Conservation (phyloP, 2,329 filamentous ascomycete species). For the Fusarium verrucosum region DNA sequence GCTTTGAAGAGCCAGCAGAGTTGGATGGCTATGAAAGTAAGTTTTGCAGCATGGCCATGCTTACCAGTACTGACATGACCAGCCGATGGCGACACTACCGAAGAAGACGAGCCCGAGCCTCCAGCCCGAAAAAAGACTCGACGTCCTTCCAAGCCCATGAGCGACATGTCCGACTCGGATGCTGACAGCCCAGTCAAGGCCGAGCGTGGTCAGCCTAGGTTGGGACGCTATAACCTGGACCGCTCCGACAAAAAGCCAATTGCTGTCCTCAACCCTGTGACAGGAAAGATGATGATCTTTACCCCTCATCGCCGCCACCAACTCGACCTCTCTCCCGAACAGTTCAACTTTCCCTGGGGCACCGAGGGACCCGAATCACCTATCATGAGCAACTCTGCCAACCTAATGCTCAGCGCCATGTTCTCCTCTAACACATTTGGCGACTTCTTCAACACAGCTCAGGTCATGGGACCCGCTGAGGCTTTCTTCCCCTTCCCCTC, state of each 20-base stretch:
- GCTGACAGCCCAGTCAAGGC: constrained; percentile 57
- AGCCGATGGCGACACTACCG: constrained; percentile 71
- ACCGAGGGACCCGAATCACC: constrained; percentile 58
- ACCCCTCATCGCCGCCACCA: constrained; percentile 61
- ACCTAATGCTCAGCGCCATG: constrained; percentile 82
- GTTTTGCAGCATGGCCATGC: constrained; percentile 47
- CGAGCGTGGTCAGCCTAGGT: constrained; percentile 62
- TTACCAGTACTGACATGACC: constrained; percentile 52
- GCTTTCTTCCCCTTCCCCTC: constrained; percentile 77
- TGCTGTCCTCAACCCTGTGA: constrained; percentile 65
- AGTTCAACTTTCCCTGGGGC: constrained; percentile 62
- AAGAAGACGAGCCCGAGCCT: constrained; percentile 65
- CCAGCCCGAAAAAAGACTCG: constrained; percentile 59
- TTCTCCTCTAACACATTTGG: constrained; percentile 65
- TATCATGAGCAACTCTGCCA: constrained; percentile 73
- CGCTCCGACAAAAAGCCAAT: constrained; percentile 65
- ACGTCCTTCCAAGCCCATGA: constrained; percentile 50
- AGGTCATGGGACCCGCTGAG: constrained; percentile 77
- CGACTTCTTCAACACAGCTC: constrained; percentile 67
- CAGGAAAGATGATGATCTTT: constrained; percentile 71
- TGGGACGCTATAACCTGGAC: constrained; percentile 65
- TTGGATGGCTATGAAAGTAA: constrained; percentile 69
- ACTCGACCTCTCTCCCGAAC: constrained; percentile 64
- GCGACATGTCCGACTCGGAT: constrained; percentile 62
- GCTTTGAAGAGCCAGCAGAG: constrained; percentile 52